These are phyloP conservation scores for Mediolabrus comicus DNA, from an alignment of 108 stramenopile genomes.

Conservation along the genomic window DNA sequence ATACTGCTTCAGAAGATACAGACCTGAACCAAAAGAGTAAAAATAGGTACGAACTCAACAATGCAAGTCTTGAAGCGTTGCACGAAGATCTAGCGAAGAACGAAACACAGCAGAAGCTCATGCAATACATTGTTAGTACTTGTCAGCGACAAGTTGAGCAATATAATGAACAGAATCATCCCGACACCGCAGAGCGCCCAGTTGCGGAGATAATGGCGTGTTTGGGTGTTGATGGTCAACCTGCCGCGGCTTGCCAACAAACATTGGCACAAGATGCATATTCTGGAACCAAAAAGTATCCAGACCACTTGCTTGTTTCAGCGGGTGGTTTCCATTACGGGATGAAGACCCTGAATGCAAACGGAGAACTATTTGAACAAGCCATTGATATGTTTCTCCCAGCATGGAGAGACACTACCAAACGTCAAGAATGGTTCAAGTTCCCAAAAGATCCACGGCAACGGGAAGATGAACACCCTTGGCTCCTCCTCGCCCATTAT, in stretches of 20 bases:
- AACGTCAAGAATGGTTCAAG: not conserved
- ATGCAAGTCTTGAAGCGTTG: not conserved
- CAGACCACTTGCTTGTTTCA: not conserved
- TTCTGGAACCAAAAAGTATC: not conserved
- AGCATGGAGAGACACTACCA: not conserved
- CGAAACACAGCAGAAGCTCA: not conserved
- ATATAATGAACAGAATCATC: not conserved
- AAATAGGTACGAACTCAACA: not conserved
- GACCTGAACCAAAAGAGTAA: not conserved
- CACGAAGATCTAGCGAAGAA: not conserved
- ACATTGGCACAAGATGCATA: not conserved
- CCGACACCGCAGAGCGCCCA: not conserved
- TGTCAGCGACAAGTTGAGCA: not conserved
- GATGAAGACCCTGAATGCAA: conserved; percentile 12
- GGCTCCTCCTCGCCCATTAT: not conserved
- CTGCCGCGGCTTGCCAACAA: not conserved
- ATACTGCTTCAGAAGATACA: not conserved
- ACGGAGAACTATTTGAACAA: conserved; percentile 6
- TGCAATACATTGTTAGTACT: not conserved
- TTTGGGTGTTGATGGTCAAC: not conserved
- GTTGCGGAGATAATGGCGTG: not conserved
- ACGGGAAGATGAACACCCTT: not conserved
- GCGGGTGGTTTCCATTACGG: conserved; percentile 11
- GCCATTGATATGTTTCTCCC: not conserved
- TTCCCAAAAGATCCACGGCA: conserved; percentile 16